These are phyloP conservation scores for Cyberlindnera lachancei DNA, from an alignment of 805 yeast species.

Conservation along the genomic window DNA sequence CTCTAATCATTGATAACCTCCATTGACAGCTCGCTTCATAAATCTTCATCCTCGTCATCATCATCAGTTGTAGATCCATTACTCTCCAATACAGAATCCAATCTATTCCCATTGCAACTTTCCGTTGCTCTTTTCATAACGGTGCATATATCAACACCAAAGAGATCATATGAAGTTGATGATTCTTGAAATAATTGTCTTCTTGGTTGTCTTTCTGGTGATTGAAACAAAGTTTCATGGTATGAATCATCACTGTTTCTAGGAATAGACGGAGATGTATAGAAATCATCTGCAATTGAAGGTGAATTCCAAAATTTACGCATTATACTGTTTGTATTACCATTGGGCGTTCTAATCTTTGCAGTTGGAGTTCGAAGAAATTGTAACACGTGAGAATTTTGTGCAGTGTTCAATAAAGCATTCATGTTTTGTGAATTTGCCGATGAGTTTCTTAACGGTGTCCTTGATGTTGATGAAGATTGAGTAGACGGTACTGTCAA, in stretches of 20 bases:
- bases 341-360: constrained; percentile 21
- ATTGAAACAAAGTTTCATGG: constrained; percentile 26
- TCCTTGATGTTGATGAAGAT: constrained; percentile 1
- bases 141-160: constrained; percentile 51
- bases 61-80: constrained; percentile 10
- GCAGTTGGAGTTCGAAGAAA: constrained; percentile 25
- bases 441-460: background rate
- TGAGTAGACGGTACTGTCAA: constrained; percentile 5
- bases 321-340: constrained; percentile 30
- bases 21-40: too few species aligned
- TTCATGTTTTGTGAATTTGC: background rate
- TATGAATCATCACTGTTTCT: constrained; percentile 24
- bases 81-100: constrained; percentile 2
- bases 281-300: constrained; percentile 58
- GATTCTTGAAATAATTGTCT: constrained; percentile 11
- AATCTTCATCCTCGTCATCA: constrained; percentile 6
- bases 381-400: constrained; percentile 2
- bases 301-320: constrained; percentile 61
- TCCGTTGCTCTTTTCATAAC: constrained; percentile 40
- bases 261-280: constrained; percentile 40
- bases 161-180: constrained; percentile 31
- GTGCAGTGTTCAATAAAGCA: background rate
- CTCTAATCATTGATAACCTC: too few species aligned
- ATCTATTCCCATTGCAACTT: constrained; percentile 5
- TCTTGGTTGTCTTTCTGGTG: constrained; percentile 23